These are phyloP conservation scores for Sarocladium kiliense DNA, from an alignment of 2,329 filamentous ascomycete genomes.

Conservation along the genomic window DNA sequence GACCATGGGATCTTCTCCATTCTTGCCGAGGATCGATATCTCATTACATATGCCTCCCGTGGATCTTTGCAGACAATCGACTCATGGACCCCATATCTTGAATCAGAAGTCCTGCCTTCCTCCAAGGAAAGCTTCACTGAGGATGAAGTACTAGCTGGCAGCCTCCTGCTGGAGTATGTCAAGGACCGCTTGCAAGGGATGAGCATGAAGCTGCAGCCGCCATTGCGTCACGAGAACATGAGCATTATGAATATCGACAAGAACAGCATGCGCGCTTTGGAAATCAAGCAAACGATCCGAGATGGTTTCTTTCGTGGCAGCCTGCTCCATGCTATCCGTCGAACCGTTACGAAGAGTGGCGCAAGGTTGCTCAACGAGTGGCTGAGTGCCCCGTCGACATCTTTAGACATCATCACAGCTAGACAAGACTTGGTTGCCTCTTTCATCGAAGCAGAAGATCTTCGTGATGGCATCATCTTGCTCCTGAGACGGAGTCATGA, in stretches of 20 bases:
- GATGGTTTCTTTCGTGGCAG: conserved; percentile 78
- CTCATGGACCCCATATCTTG: conserved; percentile 73
- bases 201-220: conserved; percentile 78
- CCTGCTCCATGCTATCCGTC: conserved; percentile 80
- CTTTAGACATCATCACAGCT: conserved; percentile 68
- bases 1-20: conserved; percentile 59
- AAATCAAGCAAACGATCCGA: conserved; percentile 80
- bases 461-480: conserved; percentile 64
- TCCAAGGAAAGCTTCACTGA: conserved; percentile 53
- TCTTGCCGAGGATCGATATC: conserved; percentile 69
- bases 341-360: conserved; percentile 88
- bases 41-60: conserved; percentile 65
- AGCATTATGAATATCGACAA: conserved; percentile 88
- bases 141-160: conserved; percentile 71
- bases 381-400: conserved; percentile 89
- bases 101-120: conserved; percentile 58
- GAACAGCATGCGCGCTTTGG: conserved; percentile 82
- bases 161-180: conserved; percentile 79
- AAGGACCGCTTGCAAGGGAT: conserved; percentile 70
- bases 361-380: conserved; percentile 78
- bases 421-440: conserved; percentile 77
- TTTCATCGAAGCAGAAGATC: conserved; percentile 60
- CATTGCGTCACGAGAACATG: conserved; percentile 65
- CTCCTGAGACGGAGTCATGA: conserved; percentile 75
- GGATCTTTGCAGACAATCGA: conserved; percentile 42